Evolutionary conservation across 306 rosid species (phyloP).

Genomic region (Cicer arietinum): DNA sequence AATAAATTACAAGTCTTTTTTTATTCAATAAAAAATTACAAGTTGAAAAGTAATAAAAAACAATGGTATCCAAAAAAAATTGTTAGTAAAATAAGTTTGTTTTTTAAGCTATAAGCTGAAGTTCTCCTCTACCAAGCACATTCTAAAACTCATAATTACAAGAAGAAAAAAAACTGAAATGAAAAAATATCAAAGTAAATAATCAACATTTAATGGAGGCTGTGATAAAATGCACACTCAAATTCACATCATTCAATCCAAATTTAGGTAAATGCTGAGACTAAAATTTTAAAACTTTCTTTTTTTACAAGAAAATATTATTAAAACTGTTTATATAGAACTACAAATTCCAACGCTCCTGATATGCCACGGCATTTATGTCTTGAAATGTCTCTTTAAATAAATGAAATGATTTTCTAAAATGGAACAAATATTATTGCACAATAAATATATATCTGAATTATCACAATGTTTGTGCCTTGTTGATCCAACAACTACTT

Average conservation of each 20-base stretch:
- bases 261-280: background rate
- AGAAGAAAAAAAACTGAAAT: too few relatives aligned
- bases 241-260: too few relatives aligned
- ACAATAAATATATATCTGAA: constrained; percentile 33
- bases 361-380: constrained; percentile 31
- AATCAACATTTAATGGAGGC: background rate
- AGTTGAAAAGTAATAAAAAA: too few relatives aligned
- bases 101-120: too few relatives aligned
- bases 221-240: too few relatives aligned
- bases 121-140: too few relatives aligned
- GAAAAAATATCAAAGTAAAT: too few relatives aligned
- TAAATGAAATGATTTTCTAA: constrained; percentile 31
- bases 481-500: constrained; percentile 30
- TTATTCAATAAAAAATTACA: too few relatives aligned
- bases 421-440: constrained; percentile 41
- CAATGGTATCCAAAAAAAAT: too few relatives aligned
- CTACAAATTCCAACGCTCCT: constrained; percentile 35
- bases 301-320: background rate
- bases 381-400: constrained; percentile 14
- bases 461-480: background rate
- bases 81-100: too few relatives aligned
- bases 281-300: background rate
- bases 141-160: too few relatives aligned
- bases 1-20: too few relatives aligned
- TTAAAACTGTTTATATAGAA: constrained; percentile 15